A percentile compares a stretch with the other conserved stretches of the same genome.
Conservation (phyloP, 2,329 filamentous ascomycete species). For the Hypoxylon sp. region DNA sequence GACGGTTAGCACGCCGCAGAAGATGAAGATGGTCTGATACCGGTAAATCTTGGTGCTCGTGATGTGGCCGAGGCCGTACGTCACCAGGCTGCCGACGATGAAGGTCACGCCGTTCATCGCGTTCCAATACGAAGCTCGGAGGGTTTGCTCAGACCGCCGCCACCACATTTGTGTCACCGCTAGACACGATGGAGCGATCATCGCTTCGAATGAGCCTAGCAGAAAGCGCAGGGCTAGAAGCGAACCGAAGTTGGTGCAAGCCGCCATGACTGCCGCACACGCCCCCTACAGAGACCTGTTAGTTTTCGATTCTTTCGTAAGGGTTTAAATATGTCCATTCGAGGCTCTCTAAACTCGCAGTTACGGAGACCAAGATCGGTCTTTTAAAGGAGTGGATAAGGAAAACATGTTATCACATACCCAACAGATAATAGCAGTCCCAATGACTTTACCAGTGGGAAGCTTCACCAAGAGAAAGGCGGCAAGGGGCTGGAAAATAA, state of each 20-base stretch:
- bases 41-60: slow-evolving; percentile 59
- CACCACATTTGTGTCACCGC: slow-evolving; percentile 71
- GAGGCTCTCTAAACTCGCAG: too few species aligned
- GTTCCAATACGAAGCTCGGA: slow-evolving; percentile 66
- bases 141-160: slow-evolving; percentile 65
- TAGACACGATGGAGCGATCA: slow-evolving; percentile 66
- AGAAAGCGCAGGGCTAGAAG: slow-evolving; percentile 63
- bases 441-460: slow-evolving; percentile 69
- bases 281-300: slow-evolving; percentile 54
- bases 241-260: slow-evolving; percentile 63
- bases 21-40: slow-evolving; percentile 68
- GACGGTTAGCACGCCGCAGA: slow-evolving; percentile 66
- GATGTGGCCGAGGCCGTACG: slow-evolving; percentile 67
- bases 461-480: slow-evolving; percentile 67
- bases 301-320: slow-evolving; percentile 3
- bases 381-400: background rate
- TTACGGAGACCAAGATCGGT: background rate
- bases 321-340: background rate
- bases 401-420: slow-evolving; percentile 35
- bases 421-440: slow-evolving; percentile 67
- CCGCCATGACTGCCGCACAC: slow-evolving; percentile 65
- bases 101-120: slow-evolving; percentile 69
- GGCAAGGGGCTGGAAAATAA: slow-evolving; percentile 70
- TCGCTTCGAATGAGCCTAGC: slow-evolving; percentile 64
- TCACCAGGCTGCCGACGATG: slow-evolving; percentile 69